These are phyloP conservation scores for Mycena citricolor DNA, from an alignment of 1,284 basidiomycete species.

Conservation along the genomic window DNA sequence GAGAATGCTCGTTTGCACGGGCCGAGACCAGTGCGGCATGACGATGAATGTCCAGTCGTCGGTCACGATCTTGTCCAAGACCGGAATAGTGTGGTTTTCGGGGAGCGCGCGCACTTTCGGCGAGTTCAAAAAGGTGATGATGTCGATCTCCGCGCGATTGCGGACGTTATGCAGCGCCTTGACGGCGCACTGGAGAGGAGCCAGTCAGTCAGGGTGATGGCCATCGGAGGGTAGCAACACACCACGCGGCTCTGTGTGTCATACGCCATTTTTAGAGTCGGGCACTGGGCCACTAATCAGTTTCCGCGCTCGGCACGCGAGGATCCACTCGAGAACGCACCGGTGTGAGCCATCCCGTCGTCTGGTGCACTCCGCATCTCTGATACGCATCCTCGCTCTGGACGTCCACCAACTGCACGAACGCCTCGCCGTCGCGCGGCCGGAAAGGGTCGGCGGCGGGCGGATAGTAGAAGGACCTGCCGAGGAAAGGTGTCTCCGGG, in stretches of 20 bases:
- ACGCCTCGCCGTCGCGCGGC: constrained; percentile 11
- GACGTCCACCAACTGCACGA: constrained; percentile 12
- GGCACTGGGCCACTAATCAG: constrained; percentile 8
- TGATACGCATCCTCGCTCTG: constrained; percentile 2
- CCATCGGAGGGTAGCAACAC: neutral
- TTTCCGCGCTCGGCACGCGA: neutral
- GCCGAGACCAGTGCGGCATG: constrained; percentile 22
- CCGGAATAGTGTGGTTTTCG: constrained; percentile 23
- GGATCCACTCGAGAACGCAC: neutral
- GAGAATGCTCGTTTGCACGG: constrained; percentile 16
- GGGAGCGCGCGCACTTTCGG: constrained; percentile 15
- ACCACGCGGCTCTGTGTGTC: constrained; percentile 21
- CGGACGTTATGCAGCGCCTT: constrained; percentile 20
- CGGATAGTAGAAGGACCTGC: constrained; percentile 4
- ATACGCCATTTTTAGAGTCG: constrained; percentile 22
- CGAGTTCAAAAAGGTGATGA: constrained; percentile 19
- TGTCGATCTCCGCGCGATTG: constrained; percentile 11
- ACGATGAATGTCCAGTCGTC: constrained; percentile 21
- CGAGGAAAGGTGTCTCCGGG: constrained; percentile 15
- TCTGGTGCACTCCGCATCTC: constrained; percentile 11
- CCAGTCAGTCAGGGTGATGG: neutral
- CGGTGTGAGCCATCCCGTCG: constrained; percentile 18
- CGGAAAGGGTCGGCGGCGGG: constrained; percentile 14
- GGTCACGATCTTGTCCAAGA: constrained; percentile 19
- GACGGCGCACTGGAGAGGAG: constrained; percentile 9